These are phyloP conservation scores for Exserohilum rostratum DNA, from an alignment of 2,329 filamentous ascomycete genomes.

Conservation along the genomic window DNA sequence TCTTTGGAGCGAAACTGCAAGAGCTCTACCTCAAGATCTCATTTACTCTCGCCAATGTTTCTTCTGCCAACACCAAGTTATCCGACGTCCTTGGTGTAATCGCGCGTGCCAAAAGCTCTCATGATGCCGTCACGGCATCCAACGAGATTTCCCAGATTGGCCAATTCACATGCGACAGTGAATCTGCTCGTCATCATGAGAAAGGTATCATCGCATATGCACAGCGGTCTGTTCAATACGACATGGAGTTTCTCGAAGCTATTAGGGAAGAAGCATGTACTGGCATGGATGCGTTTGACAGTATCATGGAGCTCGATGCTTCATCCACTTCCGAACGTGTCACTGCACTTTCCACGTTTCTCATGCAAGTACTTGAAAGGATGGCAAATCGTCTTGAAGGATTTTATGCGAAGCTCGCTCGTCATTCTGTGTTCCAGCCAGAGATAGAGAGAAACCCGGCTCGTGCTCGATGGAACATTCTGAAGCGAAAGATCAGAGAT, in stretches of 20 bases:
- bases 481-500: conserved; percentile 57
- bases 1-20: conserved; percentile 33
- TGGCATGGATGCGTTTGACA: conserved; percentile 60
- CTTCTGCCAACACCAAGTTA: conserved; percentile 41
- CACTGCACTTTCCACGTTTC: conserved; percentile 51
- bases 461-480: conserved; percentile 59
- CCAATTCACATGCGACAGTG: conserved; percentile 56
- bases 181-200: conserved; percentile 58
- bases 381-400: conserved; percentile 60
- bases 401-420: conserved; percentile 60
- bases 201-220: conserved; percentile 60
- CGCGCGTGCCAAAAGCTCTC: conserved; percentile 53
- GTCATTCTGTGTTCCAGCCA: conserved; percentile 58
- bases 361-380: conserved; percentile 60
- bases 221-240: conserved; percentile 56
- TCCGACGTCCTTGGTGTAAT: conserved; percentile 56
- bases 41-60: conserved; percentile 32
- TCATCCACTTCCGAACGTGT: conserved; percentile 49
- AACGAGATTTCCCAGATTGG: conserved; percentile 60
- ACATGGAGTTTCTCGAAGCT: conserved; percentile 61
- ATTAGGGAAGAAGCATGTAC: conserved; percentile 60
- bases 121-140: conserved; percentile 54
- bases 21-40: conserved; percentile 36
- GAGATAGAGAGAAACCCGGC: conserved; percentile 61
- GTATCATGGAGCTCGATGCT: conserved; percentile 54